Percentiles rank a stretch among this genome's conserved stretches.
Conservation (phyloP, 1,139 yeast species). For the Yamadazyma dushanensis region DNA sequence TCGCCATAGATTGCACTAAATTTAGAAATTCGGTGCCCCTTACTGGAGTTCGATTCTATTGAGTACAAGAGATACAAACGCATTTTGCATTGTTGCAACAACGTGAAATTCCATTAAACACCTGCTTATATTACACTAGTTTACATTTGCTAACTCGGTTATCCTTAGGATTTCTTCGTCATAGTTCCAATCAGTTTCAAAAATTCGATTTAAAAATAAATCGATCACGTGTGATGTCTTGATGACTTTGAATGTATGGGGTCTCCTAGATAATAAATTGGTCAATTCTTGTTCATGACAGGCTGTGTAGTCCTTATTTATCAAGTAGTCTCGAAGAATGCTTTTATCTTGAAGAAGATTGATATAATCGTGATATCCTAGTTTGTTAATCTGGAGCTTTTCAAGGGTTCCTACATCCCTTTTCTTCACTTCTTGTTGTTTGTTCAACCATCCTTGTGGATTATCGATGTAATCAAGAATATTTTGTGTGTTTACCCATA, state of each 20-base stretch:
- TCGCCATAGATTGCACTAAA: background rate
- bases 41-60: background rate
- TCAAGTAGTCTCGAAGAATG: conserved; percentile 26
- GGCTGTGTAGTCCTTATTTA: conserved; percentile 25
- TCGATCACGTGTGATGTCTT: conserved; percentile 21
- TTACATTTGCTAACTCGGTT: conserved; percentile 4
- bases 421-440: conserved; percentile 10
- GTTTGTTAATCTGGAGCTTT: conserved; percentile 21
- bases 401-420: conserved; percentile 22
- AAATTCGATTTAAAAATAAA: conserved; percentile 25
- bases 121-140: background rate
- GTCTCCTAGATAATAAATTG: conserved; percentile 9
- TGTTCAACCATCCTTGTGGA: conserved; percentile 23
- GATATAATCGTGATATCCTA: conserved; percentile 27
- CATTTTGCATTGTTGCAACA: background rate
- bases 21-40: conserved; percentile 3
- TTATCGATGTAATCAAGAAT: conserved; percentile 28
- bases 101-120: too few relatives aligned
- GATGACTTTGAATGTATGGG: conserved; percentile 6
- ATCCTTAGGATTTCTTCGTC: conserved; percentile 18
- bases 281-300: conserved; percentile 30
- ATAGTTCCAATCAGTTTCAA: conserved; percentile 19
- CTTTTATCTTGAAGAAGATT: conserved; percentile 27
- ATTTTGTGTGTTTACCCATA: conserved; percentile 32
- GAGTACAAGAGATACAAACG: background rate